These are phyloP conservation scores for Cytospora mali DNA, from an alignment of 2,329 filamentous ascomycete genomes.

Conservation along the genomic window DNA sequence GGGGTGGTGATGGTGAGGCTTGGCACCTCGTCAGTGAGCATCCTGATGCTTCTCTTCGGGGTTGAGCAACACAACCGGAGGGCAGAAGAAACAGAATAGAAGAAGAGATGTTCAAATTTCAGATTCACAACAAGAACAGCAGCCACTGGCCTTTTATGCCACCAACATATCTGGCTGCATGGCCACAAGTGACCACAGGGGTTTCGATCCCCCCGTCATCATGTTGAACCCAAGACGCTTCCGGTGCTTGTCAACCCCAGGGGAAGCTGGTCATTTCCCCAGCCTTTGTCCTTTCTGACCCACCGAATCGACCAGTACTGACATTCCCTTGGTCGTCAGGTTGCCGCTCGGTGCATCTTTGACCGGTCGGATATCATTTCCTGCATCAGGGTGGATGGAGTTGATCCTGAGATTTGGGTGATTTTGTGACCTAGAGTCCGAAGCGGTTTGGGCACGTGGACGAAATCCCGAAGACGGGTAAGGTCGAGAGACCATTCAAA, in stretches of 20 bases:
- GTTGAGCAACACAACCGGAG: background rate
- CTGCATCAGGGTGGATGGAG: constrained; percentile 7
- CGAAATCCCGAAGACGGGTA: background rate
- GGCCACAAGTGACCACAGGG: constrained; percentile 8
- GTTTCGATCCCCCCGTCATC: constrained; percentile 5
- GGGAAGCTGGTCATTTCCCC: constrained; percentile 10
- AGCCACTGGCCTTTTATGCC: constrained; percentile 12
- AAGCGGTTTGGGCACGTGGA: background rate
- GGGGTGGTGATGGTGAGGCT: background rate
- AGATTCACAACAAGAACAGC: background rate
- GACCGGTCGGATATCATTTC: background rate
- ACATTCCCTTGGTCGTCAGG: background rate
- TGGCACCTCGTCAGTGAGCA: background rate
- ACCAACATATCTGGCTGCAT: background rate
- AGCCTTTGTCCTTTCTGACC: constrained; percentile 14
- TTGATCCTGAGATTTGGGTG: background rate
- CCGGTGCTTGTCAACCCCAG: constrained; percentile 17
- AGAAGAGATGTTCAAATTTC: background rate
- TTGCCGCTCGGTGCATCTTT: constrained; percentile 3
- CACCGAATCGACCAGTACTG: constrained; percentile 6
- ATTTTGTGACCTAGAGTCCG: background rate
- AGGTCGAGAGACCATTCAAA: too few relatives aligned
- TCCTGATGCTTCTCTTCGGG: background rate
- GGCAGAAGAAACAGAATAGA: background rate
- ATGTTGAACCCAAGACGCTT: background rate